These are phyloP conservation scores for Mycosphaerella sp. DNA, from an alignment of 2,329 filamentous ascomycete species.

Conservation along the genomic window DNA sequence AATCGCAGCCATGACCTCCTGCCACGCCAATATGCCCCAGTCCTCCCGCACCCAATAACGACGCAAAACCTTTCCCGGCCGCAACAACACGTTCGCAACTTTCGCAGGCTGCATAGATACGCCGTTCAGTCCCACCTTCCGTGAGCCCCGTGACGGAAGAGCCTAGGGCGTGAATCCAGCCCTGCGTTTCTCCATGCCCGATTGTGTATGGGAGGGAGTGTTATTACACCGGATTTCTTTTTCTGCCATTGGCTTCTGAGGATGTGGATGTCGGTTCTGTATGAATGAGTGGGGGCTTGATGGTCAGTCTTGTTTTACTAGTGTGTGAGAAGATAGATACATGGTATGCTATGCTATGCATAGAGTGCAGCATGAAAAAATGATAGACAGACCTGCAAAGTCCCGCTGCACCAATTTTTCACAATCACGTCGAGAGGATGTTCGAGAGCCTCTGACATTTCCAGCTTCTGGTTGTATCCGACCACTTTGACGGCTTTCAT, in stretches of 20 bases:
- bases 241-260: conserved; percentile 27
- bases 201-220: conserved; percentile 27
- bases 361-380: no score
- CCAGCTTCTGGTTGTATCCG: conserved; percentile 24
- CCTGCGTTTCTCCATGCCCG: conserved; percentile 27
- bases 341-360: no score
- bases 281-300: background rate
- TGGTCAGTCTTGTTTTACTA: background rate
- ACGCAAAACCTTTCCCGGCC: conserved; percentile 24
- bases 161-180: conserved; percentile 24
- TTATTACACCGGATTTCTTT: conserved; percentile 22
- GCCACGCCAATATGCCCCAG: conserved; percentile 18
- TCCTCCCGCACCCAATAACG: conserved; percentile 26
- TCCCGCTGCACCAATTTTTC: conserved; percentile 27
- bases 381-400: conserved; percentile 19
- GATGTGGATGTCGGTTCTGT: conserved; percentile 27
- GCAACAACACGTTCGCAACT: conserved; percentile 22
- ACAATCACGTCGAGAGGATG: conserved; percentile 26
- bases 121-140: conserved; percentile 26
- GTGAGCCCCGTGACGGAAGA: conserved; percentile 23
- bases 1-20: conserved; percentile 27
- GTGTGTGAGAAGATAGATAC: no score
- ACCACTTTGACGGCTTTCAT: conserved; percentile 26
- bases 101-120: conserved; percentile 25
- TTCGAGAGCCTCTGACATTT: conserved; percentile 23